phyloP scores from a whole-genome alignment of 225 moss, liverwort and hornwort genomes.

The Straminergon stramineum region DNA sequence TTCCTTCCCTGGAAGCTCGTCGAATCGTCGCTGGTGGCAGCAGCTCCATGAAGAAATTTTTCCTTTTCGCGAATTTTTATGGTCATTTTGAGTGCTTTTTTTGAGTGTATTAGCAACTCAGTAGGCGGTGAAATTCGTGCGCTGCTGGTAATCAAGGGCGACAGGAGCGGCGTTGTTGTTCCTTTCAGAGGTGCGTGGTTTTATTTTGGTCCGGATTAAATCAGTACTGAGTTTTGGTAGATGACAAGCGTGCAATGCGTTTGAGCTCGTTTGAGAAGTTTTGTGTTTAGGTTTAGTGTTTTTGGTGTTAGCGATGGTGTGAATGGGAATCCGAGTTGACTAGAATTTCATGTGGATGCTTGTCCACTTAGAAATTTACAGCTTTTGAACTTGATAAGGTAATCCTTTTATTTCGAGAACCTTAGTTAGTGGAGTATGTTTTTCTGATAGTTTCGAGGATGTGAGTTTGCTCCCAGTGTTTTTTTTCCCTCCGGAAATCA shows the following conservation, averaged over 20 bases:
- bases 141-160: background rate
- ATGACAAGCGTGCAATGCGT: background rate
- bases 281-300: slow-evolving; percentile 10
- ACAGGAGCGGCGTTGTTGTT: background rate
- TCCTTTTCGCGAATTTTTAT: background rate
- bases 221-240: background rate
- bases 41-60: background rate
- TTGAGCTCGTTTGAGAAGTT: background rate
- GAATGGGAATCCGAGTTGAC: background rate
- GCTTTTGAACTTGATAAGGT: background rate
- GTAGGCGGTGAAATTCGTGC: background rate
- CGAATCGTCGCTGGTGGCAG: background rate
- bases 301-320: background rate
- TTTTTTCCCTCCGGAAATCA: background rate
- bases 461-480: background rate
- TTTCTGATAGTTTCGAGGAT: background rate
- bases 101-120: background rate
- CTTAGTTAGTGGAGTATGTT: background rate
- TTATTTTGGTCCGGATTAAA: background rate
- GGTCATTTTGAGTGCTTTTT: background rate
- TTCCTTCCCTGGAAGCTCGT: background rate
- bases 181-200: background rate
- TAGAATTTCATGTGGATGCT: background rate
- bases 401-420: background rate
- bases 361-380: background rate